Evolutionary conservation across 192 early-diverging fungal genomes (phyloP), one percentile per base, ranked within the genome.

Genomic region (Entomortierella beljakovae): DNA sequence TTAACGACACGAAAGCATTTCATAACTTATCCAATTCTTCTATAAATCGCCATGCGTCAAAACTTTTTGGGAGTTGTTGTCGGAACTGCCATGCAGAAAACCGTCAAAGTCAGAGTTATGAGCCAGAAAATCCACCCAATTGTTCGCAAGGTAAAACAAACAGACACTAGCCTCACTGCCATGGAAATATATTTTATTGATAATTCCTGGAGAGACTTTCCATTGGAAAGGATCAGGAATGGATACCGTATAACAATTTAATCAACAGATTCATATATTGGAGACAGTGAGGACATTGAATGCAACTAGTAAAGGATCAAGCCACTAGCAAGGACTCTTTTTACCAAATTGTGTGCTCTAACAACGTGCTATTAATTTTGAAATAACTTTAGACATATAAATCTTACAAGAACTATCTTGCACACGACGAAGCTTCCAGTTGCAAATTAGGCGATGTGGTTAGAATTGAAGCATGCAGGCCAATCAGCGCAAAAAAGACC

Each of bases 391-490:
- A 98, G 93, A 88, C 91, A 29, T 88, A 97, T 37, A 85, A 88
- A 62, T 83, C 82, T 2, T 95, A 96, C 87, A 94, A 93, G 64
- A 95, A 92, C 81, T 96, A 93, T 66, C 82, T 98, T 50, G 95
- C 85, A 16, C 96, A 98, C 82, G 96, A 98, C 73, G 92, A 90
- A 55, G 85, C 89, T 7, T 87, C 92, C 61, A 64, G 89, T 60
- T 95, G 94, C 83, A 89, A 89, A 38, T 80, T 97, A 23, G 96
- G 96, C 42, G 96, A 98, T 77, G 89, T 93, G 59, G 96, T 98
- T 34, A 89, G 92, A 40, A 98, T 98, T 66, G 94, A 98, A 72
- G 89, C 91, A 51, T 96, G 94, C 86, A 76, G 90, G 64, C 95
- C 95, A 54, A 53, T 96, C 48, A 95, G 94, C 86, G 92, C 92